A percentile compares a stretch with the other conserved stretches of the same genome.
These are phyloP conservation scores for Dysphania ambrosioides DNA, from an alignment of 148 eudicot species.

Conservation along the genomic window DNA sequence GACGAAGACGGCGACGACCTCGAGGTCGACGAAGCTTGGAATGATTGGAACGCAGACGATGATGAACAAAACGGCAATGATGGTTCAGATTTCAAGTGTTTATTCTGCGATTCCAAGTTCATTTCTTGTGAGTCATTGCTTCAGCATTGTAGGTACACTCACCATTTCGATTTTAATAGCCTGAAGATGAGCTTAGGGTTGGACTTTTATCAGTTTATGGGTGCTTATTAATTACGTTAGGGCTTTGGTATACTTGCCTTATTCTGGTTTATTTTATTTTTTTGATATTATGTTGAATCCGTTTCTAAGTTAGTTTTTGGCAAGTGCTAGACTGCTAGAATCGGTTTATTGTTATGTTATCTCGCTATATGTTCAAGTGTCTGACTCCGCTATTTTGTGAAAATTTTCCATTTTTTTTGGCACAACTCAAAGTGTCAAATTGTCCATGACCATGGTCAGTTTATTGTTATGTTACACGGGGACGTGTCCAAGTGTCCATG, in stretches of 20 bases:
- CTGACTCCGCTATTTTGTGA: too few relatives aligned
- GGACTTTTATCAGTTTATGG: conserved; percentile 84
- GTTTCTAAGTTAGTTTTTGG: too few relatives aligned
- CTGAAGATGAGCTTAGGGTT: conserved; percentile 43
- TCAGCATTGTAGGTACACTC: conserved; percentile 53
- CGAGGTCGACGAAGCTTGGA: conserved; percentile 56
- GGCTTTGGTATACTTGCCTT: conserved; percentile 27
- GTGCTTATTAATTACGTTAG: conserved; percentile 72
- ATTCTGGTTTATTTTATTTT: too few relatives aligned
- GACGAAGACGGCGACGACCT: conserved; percentile 29
- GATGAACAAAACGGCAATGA: conserved; percentile 36
- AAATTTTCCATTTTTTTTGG: too few relatives aligned
- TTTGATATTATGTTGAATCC: too few relatives aligned
- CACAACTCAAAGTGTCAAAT: too few relatives aligned
- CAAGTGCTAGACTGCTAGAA: too few relatives aligned
- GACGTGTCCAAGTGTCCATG: too few relatives aligned
- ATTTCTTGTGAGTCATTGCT: conserved; percentile 39
- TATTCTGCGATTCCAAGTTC: conserved; percentile 61
- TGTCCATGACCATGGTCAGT: too few relatives aligned
- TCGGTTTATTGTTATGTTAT: too few relatives aligned
- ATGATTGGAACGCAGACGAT: conserved; percentile 69
- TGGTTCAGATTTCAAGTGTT: conserved; percentile 47
- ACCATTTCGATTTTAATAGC: conserved; percentile 50
- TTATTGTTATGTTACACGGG: too few relatives aligned
- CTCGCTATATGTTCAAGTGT: too few relatives aligned